phyloP scores from a whole-genome alignment of 1,139 yeast species.

The Yamadazyma diddensiae region DNA sequence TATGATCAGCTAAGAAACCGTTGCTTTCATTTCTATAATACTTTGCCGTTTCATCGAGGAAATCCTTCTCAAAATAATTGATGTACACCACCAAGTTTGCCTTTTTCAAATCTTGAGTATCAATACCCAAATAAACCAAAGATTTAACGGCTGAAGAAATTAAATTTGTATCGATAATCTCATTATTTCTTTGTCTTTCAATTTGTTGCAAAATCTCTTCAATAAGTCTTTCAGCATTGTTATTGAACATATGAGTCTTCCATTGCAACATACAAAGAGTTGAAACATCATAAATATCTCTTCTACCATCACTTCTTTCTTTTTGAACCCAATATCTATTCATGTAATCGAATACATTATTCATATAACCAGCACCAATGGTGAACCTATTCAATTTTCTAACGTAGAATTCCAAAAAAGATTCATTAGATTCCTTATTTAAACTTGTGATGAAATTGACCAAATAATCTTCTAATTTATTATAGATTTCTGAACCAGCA shows the following conservation, averaged over 20 bases:
- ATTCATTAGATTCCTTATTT: constrained; percentile 53
- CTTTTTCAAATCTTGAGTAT: constrained; percentile 78
- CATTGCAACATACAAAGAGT: constrained; percentile 85
- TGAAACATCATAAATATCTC: constrained; percentile 86
- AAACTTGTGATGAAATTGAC: constrained; percentile 55
- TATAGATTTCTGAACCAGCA: constrained; percentile 88
- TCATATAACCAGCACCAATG: constrained; percentile 87
- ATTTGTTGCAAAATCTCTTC: constrained; percentile 74
- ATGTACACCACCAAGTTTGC: constrained; percentile 80
- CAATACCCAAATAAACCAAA: constrained; percentile 74
- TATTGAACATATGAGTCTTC: constrained; percentile 79
- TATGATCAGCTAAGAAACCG: constrained; percentile 64
- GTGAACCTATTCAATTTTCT: constrained; percentile 86
- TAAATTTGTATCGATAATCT: constrained; percentile 63
- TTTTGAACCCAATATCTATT: constrained; percentile 98
- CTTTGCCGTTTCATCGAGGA: constrained; percentile 67
- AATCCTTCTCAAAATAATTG: constrained; percentile 72
- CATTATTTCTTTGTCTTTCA: constrained; percentile 76
- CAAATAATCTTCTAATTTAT: constrained; percentile 65
- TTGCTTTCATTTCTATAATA: constrained; percentile 74
- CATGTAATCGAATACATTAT: constrained; percentile 92
- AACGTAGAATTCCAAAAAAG: constrained; percentile 81
- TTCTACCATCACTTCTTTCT: constrained; percentile 92
- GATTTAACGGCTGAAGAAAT: constrained; percentile 80
- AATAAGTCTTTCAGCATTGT: constrained; percentile 58